Evolutionary conservation across 371 early-diverging fungal genomes (phyloP), one percentile per base, ranked within the genome.

Genomic region (Apophysomyces ossiformis): DNA sequence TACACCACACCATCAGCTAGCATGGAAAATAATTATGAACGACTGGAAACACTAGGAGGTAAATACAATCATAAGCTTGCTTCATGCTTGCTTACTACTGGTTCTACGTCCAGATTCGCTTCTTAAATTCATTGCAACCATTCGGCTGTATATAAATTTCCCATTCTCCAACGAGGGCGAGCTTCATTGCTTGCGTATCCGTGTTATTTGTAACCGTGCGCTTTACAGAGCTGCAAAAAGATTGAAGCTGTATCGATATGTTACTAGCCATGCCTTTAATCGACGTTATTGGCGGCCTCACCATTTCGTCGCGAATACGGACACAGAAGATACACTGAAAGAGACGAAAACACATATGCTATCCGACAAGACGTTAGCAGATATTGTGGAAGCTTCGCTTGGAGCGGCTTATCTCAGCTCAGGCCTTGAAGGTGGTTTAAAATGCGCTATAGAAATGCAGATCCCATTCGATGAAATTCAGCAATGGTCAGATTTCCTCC

Each of bases 41-140:
- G 99, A 5, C 81, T 99, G 0, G 99, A 99, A 77, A 92, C 93
- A 7, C 77, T 99, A 1, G 99, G 99, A 2, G 81, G 81, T 80
- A 75, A 64, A 13, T 11, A 57, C 12, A 16, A 21, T 44, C 3
- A 54, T 37, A 45, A 43, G 4, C 26, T 11, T 39, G 7, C 43
- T 45, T 63, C 11, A 16, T 15, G 57, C 9, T 36, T 16, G 32
- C 56, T 4, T 18, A 37, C 58, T 54, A 6, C 16, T 32, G 26
- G 18, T 6, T 7, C 65, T 9, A 26, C 32, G 0, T 9, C 12
- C 60, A 80, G 99, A 99, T 71, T 89, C 93, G 7, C 90, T 96
- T 64, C 82, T 99, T n/a, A 99, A 98, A 75, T 87, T 94, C 62
- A 77, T 92, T 35, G 82, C 89, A 1, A 88, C 93, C 0, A 82